These are phyloP conservation scores for Rhodotorula sp. DNA, from an alignment of 1,284 basidiomycete species.

Conservation along the genomic window DNA sequence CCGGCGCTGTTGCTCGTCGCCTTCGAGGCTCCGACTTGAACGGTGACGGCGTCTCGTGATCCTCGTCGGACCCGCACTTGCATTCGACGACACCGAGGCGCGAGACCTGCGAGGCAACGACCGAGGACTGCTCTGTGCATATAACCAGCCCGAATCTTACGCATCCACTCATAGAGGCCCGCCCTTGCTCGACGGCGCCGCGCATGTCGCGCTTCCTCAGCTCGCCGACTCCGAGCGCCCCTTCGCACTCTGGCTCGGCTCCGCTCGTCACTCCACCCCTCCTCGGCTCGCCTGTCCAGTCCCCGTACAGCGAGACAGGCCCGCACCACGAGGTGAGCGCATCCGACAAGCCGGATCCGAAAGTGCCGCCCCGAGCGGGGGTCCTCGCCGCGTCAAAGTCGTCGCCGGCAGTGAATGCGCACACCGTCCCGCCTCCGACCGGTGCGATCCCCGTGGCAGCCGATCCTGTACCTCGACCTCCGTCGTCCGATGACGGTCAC, in stretches of 20 bases:
- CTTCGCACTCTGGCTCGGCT: background rate
- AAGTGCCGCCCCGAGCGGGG: background rate
- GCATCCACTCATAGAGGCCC: too few species aligned
- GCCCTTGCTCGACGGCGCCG: too few species aligned
- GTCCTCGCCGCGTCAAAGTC: background rate
- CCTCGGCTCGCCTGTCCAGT: conserved; percentile 17
- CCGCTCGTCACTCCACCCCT: conserved; percentile 25
- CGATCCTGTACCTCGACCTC: conserved; percentile 13
- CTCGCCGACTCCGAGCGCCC: conserved; percentile 21
- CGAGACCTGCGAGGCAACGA: too few species aligned
- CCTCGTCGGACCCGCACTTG: too few species aligned
- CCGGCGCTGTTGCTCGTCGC: too few species aligned
- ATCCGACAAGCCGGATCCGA: background rate
- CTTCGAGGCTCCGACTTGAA: too few species aligned
- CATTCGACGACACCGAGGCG: too few species aligned
- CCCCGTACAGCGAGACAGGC: background rate
- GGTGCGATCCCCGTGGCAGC: background rate
- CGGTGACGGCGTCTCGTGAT: too few species aligned
- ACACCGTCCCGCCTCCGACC: background rate
- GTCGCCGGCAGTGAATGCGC: background rate
- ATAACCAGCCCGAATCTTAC: too few species aligned
- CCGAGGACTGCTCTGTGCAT: too few species aligned
- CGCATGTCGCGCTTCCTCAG: conserved; percentile 23
- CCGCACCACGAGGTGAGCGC: too few species aligned
- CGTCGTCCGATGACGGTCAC: conserved; percentile 20